Evolutionary conservation across 495 filamentous ascomycete species (phyloP).

Genomic region (Talaromyces trachyspermus): DNA sequence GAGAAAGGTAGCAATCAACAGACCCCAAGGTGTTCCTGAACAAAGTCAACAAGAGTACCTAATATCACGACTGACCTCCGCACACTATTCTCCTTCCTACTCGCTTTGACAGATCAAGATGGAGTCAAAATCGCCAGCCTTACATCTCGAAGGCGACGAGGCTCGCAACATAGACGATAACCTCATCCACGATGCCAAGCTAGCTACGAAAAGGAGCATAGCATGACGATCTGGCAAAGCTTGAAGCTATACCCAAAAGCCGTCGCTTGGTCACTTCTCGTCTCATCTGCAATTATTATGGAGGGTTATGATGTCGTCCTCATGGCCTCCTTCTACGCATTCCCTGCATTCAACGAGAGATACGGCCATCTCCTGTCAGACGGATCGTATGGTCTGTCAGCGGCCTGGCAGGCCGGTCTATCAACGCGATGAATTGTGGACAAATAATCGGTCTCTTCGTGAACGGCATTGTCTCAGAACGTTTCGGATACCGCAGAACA

Average conservation of each 20-base stretch:
- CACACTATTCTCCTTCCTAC: no score
- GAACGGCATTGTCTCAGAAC: constrained; percentile 38
- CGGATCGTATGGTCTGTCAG: constrained; percentile 47
- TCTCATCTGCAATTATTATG: constrained; percentile 42
- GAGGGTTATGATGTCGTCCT: constrained; percentile 41
- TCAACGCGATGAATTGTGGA: constrained; percentile 44
- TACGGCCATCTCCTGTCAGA: constrained; percentile 46
- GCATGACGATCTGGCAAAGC: constrained; percentile 21
- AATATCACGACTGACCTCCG: no score
- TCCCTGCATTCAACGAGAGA: constrained; percentile 45
- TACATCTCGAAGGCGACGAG: neutral
- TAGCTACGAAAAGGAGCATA: constrained; percentile 17
- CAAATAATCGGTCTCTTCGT: constrained; percentile 25
- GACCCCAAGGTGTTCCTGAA: no score
- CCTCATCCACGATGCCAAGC: constrained; percentile 6
- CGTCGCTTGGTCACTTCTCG: constrained; percentile 32
- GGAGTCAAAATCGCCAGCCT: neutral
- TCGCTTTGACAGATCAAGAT: no score
- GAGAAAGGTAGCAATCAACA: no score
- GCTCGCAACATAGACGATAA: neutral
- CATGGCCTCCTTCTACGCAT: constrained; percentile 27
- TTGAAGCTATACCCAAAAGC: constrained; percentile 39
- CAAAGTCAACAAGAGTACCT: no score
- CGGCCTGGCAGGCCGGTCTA: constrained; percentile 60
- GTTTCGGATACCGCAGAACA: constrained; percentile 43